Evolutionary conservation across 2,329 filamentous ascomycete genomes (phyloP), one percentile per base, ranked within the genome.

Genomic region (Lasiodiplodia sp.): DNA sequence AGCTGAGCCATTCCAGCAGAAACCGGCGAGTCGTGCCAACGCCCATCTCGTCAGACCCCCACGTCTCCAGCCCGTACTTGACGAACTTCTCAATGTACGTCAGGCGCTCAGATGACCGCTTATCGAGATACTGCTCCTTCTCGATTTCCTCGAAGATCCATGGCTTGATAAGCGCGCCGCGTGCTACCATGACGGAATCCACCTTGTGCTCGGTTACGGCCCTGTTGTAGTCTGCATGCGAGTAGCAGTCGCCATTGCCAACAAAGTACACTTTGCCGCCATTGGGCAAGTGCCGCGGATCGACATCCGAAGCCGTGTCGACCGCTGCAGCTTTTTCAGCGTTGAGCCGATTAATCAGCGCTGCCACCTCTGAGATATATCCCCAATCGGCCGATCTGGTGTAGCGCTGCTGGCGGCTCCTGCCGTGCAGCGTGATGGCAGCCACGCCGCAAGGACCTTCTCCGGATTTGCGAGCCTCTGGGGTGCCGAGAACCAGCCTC

Each of bases 101-200:
- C 37, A 99, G 87, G 69, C 96, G 91, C 83, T 99, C 95, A 5
- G 90, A 87, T 2, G 95, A 91, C 3, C 92, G 93, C 81, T 99
- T 99, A 84, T 99, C 96, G 49, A 99, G 88, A 77, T 98, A 97
- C 80, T 98, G 96, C 5, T 92, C 92, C 71, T 90, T 87, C 73
- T 92, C 88, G 67, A 99, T 98, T 81, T 99, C 96, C 80, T 99
- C 96, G 77, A 98, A 99, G 71, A 99, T 85, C 96, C 96, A 99
- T 0, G 96, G 96, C 83, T 99, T 99, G 82, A 98, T 93, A 69
- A 99, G 87, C 11, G 96, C 96, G 68, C 96, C 96, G 70, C 96
- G 92, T n/a, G 91, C 96, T 70, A 98, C 89, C 96, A 99, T 98
- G 77, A 97, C 92, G n/a, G 90, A 90, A 82, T 98, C 95, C 56